Evolutionary conservation across 495 filamentous ascomycete genomes (phyloP), one percentile per base, ranked within the genome.

Genomic region (Terfezia claveryi): DNA sequence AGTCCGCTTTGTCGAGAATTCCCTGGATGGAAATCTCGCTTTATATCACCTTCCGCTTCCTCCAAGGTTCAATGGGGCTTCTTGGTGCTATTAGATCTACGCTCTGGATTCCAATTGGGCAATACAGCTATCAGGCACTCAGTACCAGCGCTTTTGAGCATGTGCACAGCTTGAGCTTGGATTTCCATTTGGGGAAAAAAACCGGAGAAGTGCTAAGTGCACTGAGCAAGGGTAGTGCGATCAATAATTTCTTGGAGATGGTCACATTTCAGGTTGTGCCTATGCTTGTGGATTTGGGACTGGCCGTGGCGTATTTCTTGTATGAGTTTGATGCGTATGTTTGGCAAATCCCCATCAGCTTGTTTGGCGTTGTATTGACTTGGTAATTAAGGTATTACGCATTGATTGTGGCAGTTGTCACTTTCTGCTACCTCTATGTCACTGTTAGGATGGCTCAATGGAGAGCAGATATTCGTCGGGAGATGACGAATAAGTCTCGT

Each of bases 101-200:
- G 16, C 70, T 98, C 32, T 98, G 91, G 91, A 87, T 98, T 50
- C 91, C 91, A 0, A 85, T 98, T 52, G 80, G 86, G 38, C 91
- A 98, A 65, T 93, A 95, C 67, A 92, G 89, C 8, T 98, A 95
- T 67, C 83, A 85, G 67, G 86, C 91, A 52, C 75, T 98, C 36
- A 94, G 87, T 1, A 89, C 87, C 2, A 87, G 91, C 8, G 83
- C 89, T 7, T 98, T 98, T 62, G 91, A 96, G 67, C 91, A 98
- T 64, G 91, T 98, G 16, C 91, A 96, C 67, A 79, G 81, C 38
- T 77, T 98, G 14, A 94, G 88, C 68, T 72, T 95, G 59, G 91
- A 96, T 64, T 98, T 98, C 62, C 91, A 98, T 67, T 76, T 95
- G 10, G 84, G 87, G 49, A 98, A 98, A 70, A 87, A 88, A 67